phyloP scores from a whole-genome alignment of 176 grass and related monocot genomes.

The Triticum urartu region DNA sequence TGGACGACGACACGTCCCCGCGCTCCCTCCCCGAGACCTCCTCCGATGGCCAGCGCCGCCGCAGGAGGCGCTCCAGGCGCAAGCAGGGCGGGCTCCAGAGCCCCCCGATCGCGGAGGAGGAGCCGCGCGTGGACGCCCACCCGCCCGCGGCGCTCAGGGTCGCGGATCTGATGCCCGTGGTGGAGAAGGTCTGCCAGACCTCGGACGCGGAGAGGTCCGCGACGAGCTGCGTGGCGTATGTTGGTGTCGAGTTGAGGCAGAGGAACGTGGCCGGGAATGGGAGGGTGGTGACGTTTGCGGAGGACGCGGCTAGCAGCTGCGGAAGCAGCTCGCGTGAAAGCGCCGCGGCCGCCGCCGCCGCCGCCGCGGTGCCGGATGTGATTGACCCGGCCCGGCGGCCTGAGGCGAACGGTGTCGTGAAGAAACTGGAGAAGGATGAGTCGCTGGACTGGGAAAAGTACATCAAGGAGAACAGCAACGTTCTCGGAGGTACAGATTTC shows the following conservation, averaged over 20 bases:
- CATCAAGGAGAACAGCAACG: conserved; percentile 54
- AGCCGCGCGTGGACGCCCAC: not conserved
- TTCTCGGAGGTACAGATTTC: conserved; percentile 55
- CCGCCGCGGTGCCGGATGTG: conserved; percentile 18
- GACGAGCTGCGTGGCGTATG: conserved; percentile 55
- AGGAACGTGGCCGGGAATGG: conserved; percentile 56
- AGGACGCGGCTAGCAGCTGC: conserved; percentile 49
- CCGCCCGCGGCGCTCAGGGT: conserved; percentile 20
- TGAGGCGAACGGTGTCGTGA: conserved; percentile 44
- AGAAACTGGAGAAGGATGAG: conserved; percentile 72
- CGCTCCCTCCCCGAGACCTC: conserved; percentile 35
- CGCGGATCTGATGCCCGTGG: conserved; percentile 48
- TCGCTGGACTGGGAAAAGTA: conserved; percentile 86
- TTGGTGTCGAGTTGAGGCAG: conserved; percentile 81
- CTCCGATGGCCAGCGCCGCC: conserved; percentile 25
- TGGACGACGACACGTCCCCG: conserved; percentile 16
- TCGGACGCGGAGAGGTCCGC: conserved; percentile 48
- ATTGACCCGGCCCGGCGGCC: conserved; percentile 22
- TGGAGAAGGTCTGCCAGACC: conserved; percentile 46
- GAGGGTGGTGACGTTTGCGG: conserved; percentile 27
- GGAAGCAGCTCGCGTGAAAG: conserved; percentile 54
- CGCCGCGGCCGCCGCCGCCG: conserved; percentile 10
- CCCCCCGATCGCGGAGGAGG: conserved; percentile 36
- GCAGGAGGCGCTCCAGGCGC: conserved; percentile 50
- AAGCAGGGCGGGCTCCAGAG: conserved; percentile 43